Evolutionary conservation across 2,329 filamentous ascomycete species (phyloP).

Genomic region (Emergomyces africanus): DNA sequence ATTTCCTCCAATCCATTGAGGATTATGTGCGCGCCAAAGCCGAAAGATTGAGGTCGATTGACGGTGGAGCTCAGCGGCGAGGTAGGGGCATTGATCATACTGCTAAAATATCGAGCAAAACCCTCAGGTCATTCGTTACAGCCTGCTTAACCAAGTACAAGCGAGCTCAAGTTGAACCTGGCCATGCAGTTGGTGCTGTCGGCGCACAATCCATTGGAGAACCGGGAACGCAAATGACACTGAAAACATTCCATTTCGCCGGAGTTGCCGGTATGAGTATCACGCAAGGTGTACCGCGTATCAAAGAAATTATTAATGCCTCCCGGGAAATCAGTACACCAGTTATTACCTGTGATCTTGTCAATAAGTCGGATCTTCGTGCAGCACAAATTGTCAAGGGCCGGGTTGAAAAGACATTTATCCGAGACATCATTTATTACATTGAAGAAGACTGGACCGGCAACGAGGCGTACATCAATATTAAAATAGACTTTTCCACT

Average conservation of each 20-base stretch:
- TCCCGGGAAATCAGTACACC: constrained; percentile 89
- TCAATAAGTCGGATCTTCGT: constrained; percentile 60
- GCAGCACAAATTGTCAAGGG: constrained; percentile 86
- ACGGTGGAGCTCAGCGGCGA: constrained; percentile 19
- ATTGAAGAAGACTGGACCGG: constrained; percentile 84
- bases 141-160: constrained; percentile 84
- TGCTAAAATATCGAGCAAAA: constrained; percentile 67
- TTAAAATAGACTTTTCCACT: constrained; percentile 68
- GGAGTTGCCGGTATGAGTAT: constrained; percentile 99
- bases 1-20: constrained; percentile 68
- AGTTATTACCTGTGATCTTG: constrained; percentile 74
- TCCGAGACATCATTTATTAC: constrained; percentile 66
- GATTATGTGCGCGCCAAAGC: constrained; percentile 55
- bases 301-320: constrained; percentile 99
- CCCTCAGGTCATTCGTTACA: constrained; percentile 62
- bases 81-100: constrained; percentile 49
- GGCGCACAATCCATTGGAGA: constrained; percentile 97
- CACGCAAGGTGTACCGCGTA: constrained; percentile 96
- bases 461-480: constrained; percentile 59
- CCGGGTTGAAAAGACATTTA: constrained; percentile 86
- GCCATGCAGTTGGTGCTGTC: constrained; percentile 89
- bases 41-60: constrained; percentile 39
- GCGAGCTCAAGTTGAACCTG: constrained; percentile 81
- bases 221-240: constrained; percentile 95
- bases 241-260: constrained; percentile 99